Evolutionary conservation across 345 rosid species (phyloP).

Genomic region (Gynandropsis gynandra): DNA sequence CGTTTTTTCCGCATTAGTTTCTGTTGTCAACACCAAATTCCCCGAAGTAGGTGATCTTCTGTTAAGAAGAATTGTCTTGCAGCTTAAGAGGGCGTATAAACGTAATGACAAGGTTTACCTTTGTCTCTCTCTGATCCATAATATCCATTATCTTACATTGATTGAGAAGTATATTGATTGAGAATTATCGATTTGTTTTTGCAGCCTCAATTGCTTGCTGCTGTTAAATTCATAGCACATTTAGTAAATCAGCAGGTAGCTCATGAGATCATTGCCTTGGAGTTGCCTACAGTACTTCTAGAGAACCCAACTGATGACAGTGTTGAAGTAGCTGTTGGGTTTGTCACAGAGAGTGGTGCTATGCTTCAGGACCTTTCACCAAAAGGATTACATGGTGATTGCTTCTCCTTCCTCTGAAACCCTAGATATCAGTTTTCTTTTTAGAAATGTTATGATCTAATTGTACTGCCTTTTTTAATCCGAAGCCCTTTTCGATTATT

Average conservation of each 20-base stretch:
- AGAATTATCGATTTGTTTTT: slow-evolving; percentile 1
- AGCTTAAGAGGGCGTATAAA: slow-evolving; percentile 91
- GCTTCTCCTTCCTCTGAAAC: not conserved
- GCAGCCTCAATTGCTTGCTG: slow-evolving; percentile 92
- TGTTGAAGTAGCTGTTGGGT: slow-evolving; percentile 95
- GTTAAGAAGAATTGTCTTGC: slow-evolving; percentile 75
- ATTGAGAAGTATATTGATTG: not conserved
- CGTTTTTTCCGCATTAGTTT: slow-evolving; percentile 78
- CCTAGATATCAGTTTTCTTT: too few species aligned
- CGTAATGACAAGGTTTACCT: slow-evolving; percentile 72
- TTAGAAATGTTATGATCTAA: not conserved
- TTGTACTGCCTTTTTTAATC: not conserved
- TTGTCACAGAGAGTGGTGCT: slow-evolving; percentile 86
- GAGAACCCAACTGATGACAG: slow-evolving; percentile 84
- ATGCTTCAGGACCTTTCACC: slow-evolving; percentile 85
- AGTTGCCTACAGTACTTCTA: slow-evolving; percentile 64
- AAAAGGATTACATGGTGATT: slow-evolving; percentile 72
- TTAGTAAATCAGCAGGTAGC: slow-evolving; percentile 93
- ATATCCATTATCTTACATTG: slow-evolving; percentile 1
- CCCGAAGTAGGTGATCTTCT: slow-evolving; percentile 85
- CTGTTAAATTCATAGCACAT: slow-evolving; percentile 91
- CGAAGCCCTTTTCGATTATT: slow-evolving; percentile 8
- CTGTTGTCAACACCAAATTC: slow-evolving; percentile 81
- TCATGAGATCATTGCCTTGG: slow-evolving; percentile 74
- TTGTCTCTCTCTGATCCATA: not conserved